phyloP scores from a whole-genome alignment of 2,329 filamentous ascomycete species.

The Calonectria leucothoes region DNA sequence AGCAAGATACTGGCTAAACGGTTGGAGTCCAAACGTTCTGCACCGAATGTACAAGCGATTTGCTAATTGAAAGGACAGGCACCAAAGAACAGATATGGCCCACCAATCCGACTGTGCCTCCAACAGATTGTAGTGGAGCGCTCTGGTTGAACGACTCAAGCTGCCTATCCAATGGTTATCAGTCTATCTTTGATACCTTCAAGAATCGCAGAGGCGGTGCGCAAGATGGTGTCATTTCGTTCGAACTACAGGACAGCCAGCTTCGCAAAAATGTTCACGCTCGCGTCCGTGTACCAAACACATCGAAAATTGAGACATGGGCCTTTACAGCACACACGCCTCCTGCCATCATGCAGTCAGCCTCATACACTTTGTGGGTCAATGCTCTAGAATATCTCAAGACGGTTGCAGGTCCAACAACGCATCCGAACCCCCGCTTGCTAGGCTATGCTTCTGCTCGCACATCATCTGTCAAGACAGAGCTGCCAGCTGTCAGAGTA shows the following conservation, averaged over 20 bases:
- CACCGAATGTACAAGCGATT: too few species aligned
- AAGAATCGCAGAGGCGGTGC: not conserved
- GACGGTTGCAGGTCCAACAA: not conserved
- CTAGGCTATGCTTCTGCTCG: not conserved
- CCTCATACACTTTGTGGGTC: not conserved
- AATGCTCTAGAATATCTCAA: not conserved
- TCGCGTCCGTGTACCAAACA: not conserved
- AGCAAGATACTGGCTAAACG: not conserved
- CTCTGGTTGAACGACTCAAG: not conserved
- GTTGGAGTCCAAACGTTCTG: too few species aligned
- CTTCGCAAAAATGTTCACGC: not conserved
- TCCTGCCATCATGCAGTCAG: not conserved
- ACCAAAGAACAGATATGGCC: not conserved
- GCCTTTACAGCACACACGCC: not conserved
- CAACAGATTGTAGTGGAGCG: not conserved
- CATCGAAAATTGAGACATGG: not conserved
- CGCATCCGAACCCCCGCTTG: not conserved
- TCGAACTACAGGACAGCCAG: not conserved
- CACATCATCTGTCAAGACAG: not conserved
- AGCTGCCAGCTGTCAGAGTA: not conserved
- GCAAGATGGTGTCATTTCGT: not conserved
- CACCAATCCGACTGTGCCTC: not conserved
- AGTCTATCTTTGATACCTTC: not conserved
- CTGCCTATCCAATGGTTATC: not conserved
- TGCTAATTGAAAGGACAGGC: not conserved